phyloP scores from a whole-genome alignment of 768 basidiomycete species.

The Podaxis sp. region DNA sequence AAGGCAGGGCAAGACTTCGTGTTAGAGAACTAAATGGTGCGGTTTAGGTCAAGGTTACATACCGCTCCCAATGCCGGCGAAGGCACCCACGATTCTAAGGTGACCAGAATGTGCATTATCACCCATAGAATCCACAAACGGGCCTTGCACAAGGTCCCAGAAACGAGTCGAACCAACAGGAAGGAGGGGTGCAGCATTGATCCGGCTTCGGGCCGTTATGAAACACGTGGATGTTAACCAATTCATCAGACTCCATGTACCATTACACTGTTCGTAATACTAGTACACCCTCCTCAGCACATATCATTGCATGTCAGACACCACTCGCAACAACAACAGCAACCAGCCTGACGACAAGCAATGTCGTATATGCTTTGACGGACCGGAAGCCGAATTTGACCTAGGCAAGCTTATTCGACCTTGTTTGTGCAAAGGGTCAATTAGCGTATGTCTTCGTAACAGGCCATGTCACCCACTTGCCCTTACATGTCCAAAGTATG shows the following conservation, averaged over 20 bases:
- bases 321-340: slow-evolving; percentile 8
- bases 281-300: slow-evolving; percentile 6
- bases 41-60: slow-evolving; percentile 15
- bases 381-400: slow-evolving; percentile 50
- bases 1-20: background rate
- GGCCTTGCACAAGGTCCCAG: background rate
- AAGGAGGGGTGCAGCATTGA: background rate
- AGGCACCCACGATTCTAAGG: slow-evolving; percentile 48
- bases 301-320: slow-evolving; percentile 4
- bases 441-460: slow-evolving; percentile 42
- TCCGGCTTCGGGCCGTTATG: background rate
- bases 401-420: slow-evolving; percentile 80
- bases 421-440: slow-evolving; percentile 75
- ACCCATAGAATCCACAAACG: slow-evolving; percentile 7
- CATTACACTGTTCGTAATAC: background rate
- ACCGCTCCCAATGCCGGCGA: slow-evolving; percentile 64
- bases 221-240: slow-evolving; percentile 11
- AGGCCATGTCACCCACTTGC: background rate
- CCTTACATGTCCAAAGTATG: slow-evolving; percentile 44
- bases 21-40: background rate
- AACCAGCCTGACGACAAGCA: slow-evolving; percentile 45
- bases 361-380: slow-evolving; percentile 83
- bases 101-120: slow-evolving; percentile 23
- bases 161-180: background rate
- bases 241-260: background rate